Percentiles rank a stretch among this genome's conserved stretches.
Evolutionary conservation across 306 rosid species (phyloP).

Genomic region (Oemleria cerasiformis): DNA sequence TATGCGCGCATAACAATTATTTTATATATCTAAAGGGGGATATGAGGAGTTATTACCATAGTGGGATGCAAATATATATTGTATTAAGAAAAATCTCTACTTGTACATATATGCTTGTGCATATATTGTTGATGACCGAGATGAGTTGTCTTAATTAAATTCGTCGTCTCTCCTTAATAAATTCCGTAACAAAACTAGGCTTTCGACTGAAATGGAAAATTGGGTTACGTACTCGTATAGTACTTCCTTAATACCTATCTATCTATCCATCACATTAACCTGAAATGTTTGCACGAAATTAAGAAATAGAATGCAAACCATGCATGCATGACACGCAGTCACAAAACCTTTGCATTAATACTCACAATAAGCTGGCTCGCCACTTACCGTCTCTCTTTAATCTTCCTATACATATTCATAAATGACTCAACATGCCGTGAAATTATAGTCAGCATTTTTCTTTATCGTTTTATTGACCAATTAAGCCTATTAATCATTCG

Average conservation of each 20-base stretch:
- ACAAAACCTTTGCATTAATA: background rate
- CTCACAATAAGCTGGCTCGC: background rate
- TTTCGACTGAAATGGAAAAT: background rate
- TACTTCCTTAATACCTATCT: no score
- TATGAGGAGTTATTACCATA: no score
- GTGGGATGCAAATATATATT: no score
- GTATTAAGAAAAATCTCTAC: no score
- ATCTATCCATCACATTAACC: background rate
- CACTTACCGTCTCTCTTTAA: background rate
- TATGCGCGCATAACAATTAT: no score
- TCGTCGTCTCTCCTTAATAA: background rate
- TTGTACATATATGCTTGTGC: no score
- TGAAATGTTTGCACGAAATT: background rate
- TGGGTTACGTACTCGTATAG: background rate
- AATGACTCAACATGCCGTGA: slow-evolving; percentile 1
- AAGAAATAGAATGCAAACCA: background rate
- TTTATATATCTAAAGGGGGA: no score
- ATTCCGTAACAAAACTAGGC: no score
- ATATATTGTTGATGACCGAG: no score
- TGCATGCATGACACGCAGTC: background rate
- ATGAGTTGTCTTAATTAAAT: background rate
- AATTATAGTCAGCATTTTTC: background rate
- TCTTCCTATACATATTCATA: background rate
- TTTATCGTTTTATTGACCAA: background rate
- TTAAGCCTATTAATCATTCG: background rate